Evolutionary conservation across 2,329 filamentous ascomycete species (phyloP).

Genomic region (Amylocarpus encephaloides): DNA sequence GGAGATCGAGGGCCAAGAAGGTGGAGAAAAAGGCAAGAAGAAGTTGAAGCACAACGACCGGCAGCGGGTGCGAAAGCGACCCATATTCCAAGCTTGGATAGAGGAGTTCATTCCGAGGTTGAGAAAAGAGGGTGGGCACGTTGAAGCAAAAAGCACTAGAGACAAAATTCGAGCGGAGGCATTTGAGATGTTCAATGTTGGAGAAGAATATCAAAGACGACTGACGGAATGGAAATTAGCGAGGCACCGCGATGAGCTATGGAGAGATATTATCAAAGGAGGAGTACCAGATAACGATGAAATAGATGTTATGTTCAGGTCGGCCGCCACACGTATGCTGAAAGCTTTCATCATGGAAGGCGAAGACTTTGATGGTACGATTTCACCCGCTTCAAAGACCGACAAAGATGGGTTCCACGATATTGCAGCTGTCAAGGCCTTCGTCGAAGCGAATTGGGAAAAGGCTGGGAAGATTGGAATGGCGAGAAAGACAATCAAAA

Average conservation of each 20-base stretch:
- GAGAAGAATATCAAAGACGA: conserved; percentile 39
- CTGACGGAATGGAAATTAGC: conserved; percentile 38
- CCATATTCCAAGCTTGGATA: conserved; percentile 54
- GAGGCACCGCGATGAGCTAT: conserved; percentile 38
- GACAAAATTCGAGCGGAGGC: conserved; percentile 46
- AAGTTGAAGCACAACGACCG: conserved; percentile 50
- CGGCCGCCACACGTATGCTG: conserved; percentile 36
- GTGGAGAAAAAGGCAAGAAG: conserved; percentile 31
- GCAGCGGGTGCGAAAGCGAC: conserved; percentile 46
- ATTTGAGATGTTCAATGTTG: conserved; percentile 44
- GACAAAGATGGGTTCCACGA: conserved; percentile 39
- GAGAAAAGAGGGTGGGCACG: conserved; percentile 35
- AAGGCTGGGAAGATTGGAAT: conserved; percentile 34
- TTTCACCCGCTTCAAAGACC: conserved; percentile 26
- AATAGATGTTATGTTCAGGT: conserved; percentile 21
- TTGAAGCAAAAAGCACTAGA: conserved; percentile 30
- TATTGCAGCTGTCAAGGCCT: conserved; percentile 37
- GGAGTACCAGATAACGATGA: conserved; percentile 27
- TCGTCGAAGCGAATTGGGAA: conserved; percentile 37
- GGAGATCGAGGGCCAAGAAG: conserved; percentile 21
- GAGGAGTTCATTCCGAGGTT: conserved; percentile 56
- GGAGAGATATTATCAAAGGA: conserved; percentile 40
- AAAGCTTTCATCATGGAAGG: conserved; percentile 45
- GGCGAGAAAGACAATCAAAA: conserved; percentile 20
- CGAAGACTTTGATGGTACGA: conserved; percentile 35